Base-by-base conservation (phyloP, 805 yeast species). In the Kodamaea nitidulidarum region DNA sequence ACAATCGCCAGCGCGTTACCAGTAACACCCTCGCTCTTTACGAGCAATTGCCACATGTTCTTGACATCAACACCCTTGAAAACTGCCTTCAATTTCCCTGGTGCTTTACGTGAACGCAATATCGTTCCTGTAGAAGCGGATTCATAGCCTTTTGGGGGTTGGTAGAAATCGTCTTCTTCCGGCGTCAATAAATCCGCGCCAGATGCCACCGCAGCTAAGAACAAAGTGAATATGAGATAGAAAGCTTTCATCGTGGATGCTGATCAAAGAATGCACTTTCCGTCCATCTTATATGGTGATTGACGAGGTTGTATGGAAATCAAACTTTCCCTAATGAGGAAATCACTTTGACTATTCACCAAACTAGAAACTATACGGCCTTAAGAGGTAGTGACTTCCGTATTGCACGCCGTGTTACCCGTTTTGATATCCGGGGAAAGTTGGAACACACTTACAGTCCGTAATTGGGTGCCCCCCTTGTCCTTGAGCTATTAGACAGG, bases 91-190 rank as follows among this genome's bases (percentile, higher is more conserved):
- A 56, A 32, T 7, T 27, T 34, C 24, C 43, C 44, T 3, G 63
- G 62, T 1, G 56, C 32, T 16, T 39, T 35, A 36, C 65, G 45
- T 11, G 30, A 38, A 36, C 44, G 52, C n/a, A 61, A 46, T 12
- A 61, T 52, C 12, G 55, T 48, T 4, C 67, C 67, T 1, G 45
- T 34, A 3, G 43, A 26, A 2, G 32, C 31, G 16, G 42, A 12
- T 31, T 58, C 58, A 32, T 26, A 55, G 1, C 59, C 58, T 10
- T 30, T 34, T 2, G 60, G 59, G 4, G 58, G 50, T 2, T 15
- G 16, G 40, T 61, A 61, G 38, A 61, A 61, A 2, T 43, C 39
- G 39, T 60, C 66, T 14, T 51, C 36, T 9, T 26, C 15, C 9
- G 48, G 48, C 10, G 21, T 32, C 15, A 20, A 16, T 25, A 35